Evolutionary conservation across 2,329 filamentous ascomycete genomes (phyloP).

Genomic region (Byssothecium circinans): DNA sequence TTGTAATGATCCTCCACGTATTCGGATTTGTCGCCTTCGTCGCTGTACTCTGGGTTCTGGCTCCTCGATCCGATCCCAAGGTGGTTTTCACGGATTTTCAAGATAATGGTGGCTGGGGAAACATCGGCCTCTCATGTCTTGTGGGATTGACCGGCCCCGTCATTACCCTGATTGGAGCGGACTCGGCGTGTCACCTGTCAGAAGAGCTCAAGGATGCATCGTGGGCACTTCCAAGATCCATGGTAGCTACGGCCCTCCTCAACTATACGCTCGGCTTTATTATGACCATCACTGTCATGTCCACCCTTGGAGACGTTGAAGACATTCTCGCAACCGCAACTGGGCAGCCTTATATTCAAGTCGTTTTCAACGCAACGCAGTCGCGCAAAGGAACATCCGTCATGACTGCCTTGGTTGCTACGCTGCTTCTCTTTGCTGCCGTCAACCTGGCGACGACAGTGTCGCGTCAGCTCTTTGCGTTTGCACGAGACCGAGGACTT

Average conservation of each 20-base stretch:
- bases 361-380: slow-evolving; percentile 27
- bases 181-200: slow-evolving; percentile 32
- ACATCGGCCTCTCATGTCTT: slow-evolving; percentile 44
- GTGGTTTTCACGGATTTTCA: slow-evolving; percentile 51
- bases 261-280: slow-evolving; percentile 43
- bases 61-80: slow-evolving; percentile 37
- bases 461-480: slow-evolving; percentile 39
- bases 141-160: slow-evolving; percentile 41
- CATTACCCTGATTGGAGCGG: slow-evolving; percentile 33
- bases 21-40: slow-evolving; percentile 54
- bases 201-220: slow-evolving; percentile 41
- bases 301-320: slow-evolving; percentile 22
- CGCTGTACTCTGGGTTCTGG: slow-evolving; percentile 31
- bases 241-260: slow-evolving; percentile 44
- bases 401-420: slow-evolving; percentile 29
- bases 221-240: slow-evolving; percentile 41
- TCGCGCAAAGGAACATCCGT: slow-evolving; percentile 25
- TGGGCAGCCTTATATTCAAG: slow-evolving; percentile 29
- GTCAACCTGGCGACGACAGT: slow-evolving; percentile 28
- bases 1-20: slow-evolving; percentile 51
- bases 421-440: slow-evolving; percentile 11
- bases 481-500: slow-evolving; percentile 34
- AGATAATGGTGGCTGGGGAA: slow-evolving; percentile 48
- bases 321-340: slow-evolving; percentile 14
- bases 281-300: slow-evolving; percentile 38